Conservation (phyloP, 1,284 basidiomycete genomes). For the Ganoderma lingzhi region DNA sequence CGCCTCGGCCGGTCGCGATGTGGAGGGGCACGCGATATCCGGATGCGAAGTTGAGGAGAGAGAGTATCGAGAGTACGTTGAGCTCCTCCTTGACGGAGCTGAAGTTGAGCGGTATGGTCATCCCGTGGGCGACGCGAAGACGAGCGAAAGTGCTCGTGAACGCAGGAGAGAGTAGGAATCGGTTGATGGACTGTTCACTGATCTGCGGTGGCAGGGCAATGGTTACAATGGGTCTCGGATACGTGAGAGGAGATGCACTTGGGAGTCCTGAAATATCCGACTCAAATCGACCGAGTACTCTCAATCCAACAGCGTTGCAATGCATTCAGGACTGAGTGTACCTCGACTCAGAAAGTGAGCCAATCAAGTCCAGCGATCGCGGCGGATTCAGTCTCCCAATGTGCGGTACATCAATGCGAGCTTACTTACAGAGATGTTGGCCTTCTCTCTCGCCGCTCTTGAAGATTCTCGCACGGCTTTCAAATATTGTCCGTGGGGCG, state of each 20-base stretch:
- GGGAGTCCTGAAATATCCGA: neutral
- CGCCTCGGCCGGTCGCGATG: conserved; percentile 72
- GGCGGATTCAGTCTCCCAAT: neutral
- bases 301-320: neutral
- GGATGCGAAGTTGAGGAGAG: conserved; percentile 82
- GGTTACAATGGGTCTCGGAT: neutral
- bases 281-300: neutral
- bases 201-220: conserved; percentile 53
- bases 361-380: neutral
- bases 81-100: conserved; percentile 73
- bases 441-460: conserved; percentile 49
- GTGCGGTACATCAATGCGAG: neutral
- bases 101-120: conserved; percentile 81
- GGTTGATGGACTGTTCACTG: conserved; percentile 58
- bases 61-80: conserved; percentile 76
- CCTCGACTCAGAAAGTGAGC: neutral
- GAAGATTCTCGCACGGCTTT: conserved; percentile 61
- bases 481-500: conserved; percentile 56
- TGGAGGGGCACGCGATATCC: conserved; percentile 81
- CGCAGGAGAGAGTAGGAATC: conserved; percentile 68
- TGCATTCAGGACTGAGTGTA: neutral
- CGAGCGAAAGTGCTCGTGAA: conserved; percentile 70
- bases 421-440: conserved; percentile 45
- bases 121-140: conserved; percentile 68
- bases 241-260: neutral